Evolutionary conservation across 2,329 filamentous ascomycete species (phyloP).

Genomic region (Bertia moriformis): DNA sequence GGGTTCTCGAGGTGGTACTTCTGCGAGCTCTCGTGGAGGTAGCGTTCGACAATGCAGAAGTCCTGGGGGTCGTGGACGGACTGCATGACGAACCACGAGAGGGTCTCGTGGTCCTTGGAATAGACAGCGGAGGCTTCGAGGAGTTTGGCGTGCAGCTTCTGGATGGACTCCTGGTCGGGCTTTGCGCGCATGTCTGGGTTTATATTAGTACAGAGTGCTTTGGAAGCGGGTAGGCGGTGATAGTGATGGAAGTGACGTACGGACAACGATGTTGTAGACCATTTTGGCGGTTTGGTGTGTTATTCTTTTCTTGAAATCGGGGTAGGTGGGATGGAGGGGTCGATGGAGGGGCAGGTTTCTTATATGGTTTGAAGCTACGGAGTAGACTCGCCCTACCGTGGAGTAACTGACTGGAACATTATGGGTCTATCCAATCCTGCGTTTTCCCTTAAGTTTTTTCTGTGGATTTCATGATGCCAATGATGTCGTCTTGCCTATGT

Average conservation of each 20-base stretch:
- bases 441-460: no score
- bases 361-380: no score
- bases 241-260: conserved; percentile 13
- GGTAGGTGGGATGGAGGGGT: not conserved
- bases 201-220: not conserved
- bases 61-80: conserved; percentile 51
- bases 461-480: no score
- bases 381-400: no score
- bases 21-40: conserved; percentile 50
- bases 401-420: no score
- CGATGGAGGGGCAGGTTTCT: not conserved
- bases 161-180: conserved; percentile 44
- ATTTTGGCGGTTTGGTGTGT: conserved; percentile 28
- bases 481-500: no score
- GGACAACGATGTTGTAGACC: conserved; percentile 57
- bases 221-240: no score
- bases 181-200: conserved; percentile 44
- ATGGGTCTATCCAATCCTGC: no score
- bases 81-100: conserved; percentile 68
- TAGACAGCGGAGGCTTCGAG: conserved; percentile 63
- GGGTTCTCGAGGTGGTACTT: conserved; percentile 54
- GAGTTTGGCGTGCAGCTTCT: conserved; percentile 57
- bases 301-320: no score
- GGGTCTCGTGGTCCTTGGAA: conserved; percentile 55
- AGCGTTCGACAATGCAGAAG: conserved; percentile 65